Percentiles rank a stretch among this genome's conserved stretches.
Evolutionary conservation across 768 basidiomycete species (phyloP).

Genomic region (Lenzites betulinus): DNA sequence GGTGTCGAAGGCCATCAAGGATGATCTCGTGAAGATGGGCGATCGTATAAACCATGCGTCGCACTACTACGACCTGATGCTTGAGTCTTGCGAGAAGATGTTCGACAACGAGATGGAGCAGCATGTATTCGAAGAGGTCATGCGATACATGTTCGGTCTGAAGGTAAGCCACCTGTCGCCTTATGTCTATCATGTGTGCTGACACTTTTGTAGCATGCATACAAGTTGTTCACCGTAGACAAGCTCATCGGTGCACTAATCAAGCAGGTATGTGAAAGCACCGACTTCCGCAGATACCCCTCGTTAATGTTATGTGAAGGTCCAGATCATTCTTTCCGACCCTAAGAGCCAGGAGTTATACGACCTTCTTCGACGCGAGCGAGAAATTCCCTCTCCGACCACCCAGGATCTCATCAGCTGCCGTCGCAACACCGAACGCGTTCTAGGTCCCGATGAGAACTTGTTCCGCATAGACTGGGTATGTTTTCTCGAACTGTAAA

Average conservation of each 20-base stretch:
- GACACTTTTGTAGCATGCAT: slow-evolving; percentile 55
- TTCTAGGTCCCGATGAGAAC: slow-evolving; percentile 75
- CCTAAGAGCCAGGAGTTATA: slow-evolving; percentile 71
- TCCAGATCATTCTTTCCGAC: slow-evolving; percentile 69
- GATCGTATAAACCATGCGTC: slow-evolving; percentile 45
- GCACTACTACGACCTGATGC: slow-evolving; percentile 79
- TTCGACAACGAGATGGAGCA: slow-evolving; percentile 94
- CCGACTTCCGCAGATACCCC: not conserved
- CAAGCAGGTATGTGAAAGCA: slow-evolving; percentile 66
- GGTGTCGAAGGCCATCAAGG: slow-evolving; percentile 40
- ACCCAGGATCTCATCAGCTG: slow-evolving; percentile 73
- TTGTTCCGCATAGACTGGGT: slow-evolving; percentile 85
- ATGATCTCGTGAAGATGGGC: slow-evolving; percentile 24
- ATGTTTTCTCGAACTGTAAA: slow-evolving; percentile 22
- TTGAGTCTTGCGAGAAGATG: slow-evolving; percentile 85
- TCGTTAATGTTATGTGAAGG: slow-evolving; percentile 36
- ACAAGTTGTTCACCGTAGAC: slow-evolving; percentile 92
- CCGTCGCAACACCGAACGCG: slow-evolving; percentile 66
- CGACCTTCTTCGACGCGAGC: slow-evolving; percentile 69
- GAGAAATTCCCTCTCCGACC: slow-evolving; percentile 57
- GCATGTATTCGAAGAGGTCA: slow-evolving; percentile 84
- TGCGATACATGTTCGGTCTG: slow-evolving; percentile 85
- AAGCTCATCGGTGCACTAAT: slow-evolving; percentile 86
- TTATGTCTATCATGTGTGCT: not conserved
- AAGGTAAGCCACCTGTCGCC: slow-evolving; percentile 46